Evolutionary conservation across 164 flowering plant species (phyloP).

Genomic region (Tetrastigma voinierianum): DNA sequence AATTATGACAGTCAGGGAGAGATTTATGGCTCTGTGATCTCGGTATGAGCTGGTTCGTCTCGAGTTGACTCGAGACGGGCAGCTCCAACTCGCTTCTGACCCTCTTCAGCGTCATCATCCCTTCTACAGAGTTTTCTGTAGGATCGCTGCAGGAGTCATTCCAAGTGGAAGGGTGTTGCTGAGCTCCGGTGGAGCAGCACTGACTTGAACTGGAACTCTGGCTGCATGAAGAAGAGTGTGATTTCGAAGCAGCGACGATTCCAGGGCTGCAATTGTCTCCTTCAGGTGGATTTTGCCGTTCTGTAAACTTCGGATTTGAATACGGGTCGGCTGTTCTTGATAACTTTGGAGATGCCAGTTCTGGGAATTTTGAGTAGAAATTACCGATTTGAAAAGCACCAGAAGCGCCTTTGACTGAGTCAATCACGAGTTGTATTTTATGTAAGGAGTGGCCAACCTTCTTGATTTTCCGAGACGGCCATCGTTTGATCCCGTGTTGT

Average conservation of each 20-base stretch:
- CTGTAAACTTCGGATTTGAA: slow-evolving; percentile 8
- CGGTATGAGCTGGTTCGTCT: too few species aligned
- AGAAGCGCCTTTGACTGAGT: slow-evolving; percentile 43
- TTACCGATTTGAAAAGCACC: slow-evolving; percentile 34
- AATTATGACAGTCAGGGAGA: slow-evolving; percentile 14
- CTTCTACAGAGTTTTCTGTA: slow-evolving; percentile 10
- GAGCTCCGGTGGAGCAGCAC: slow-evolving; percentile 30
- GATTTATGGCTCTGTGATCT: slow-evolving; percentile 28
- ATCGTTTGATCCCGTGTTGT: slow-evolving; percentile 44
- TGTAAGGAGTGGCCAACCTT: slow-evolving; percentile 49
- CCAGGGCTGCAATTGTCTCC: slow-evolving; percentile 2
- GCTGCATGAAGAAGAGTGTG: slow-evolving; percentile 37
- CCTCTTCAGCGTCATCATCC: slow-evolving; percentile 25
- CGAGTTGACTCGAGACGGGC: slow-evolving; percentile 7
- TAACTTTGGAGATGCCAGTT: slow-evolving; percentile 29
- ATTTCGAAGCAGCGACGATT: slow-evolving; percentile 16
- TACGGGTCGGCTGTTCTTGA: slow-evolving; percentile 9
- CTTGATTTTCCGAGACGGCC: slow-evolving; percentile 58
- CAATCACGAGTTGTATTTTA: slow-evolving; percentile 46
- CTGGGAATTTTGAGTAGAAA: slow-evolving; percentile 38
- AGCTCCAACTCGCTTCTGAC: slow-evolving; percentile 30
- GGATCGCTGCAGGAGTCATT: slow-evolving; percentile 13
- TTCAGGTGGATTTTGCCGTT: slow-evolving; percentile 11
- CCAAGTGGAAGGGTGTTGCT: slow-evolving; percentile 7
- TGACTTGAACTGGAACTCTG: slow-evolving; percentile 42